Evolutionary conservation across 768 basidiomycete species (phyloP).

Genomic region (Phaeotremella skinneri): DNA sequence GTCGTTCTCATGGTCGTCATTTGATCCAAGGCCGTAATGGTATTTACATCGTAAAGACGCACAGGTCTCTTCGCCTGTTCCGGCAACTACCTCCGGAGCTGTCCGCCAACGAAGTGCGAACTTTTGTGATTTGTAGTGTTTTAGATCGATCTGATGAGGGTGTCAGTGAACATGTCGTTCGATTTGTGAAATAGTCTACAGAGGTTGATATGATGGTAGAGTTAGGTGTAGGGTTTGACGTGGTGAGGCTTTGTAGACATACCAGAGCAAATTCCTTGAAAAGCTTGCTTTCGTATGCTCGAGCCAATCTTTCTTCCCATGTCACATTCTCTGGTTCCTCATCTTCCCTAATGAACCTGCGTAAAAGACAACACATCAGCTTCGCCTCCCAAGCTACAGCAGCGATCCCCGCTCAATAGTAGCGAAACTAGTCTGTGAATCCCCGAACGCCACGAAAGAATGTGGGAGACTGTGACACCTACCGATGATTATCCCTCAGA

Average conservation of each 20-base stretch:
- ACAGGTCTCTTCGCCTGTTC: constrained; percentile 81
- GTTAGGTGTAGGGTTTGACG: background rate
- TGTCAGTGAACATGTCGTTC: no score
- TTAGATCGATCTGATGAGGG: constrained; percentile 62
- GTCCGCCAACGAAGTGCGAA: constrained; percentile 93
- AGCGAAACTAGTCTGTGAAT: constrained; percentile 4
- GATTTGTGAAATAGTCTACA: no score
- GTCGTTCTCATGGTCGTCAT: background rate
- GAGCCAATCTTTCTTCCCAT: constrained; percentile 84
- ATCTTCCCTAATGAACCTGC: constrained; percentile 71
- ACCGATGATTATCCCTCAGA: constrained; percentile 54
- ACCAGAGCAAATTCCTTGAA: constrained; percentile 71
- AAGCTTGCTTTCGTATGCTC: constrained; percentile 80
- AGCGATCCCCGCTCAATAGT: background rate
- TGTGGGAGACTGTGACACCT: constrained; percentile 11
- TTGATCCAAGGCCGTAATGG: constrained; percentile 54
- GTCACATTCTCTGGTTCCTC: constrained; percentile 55
- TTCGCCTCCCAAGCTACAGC: background rate
- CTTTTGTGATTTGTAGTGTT: constrained; percentile 91
- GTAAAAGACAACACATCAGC: no score
- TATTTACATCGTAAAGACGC: constrained; percentile 79
- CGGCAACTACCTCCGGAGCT: constrained; percentile 80
- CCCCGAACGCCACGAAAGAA: background rate
- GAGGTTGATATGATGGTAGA: no score
- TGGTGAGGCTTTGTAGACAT: constrained; percentile 13